phyloP scores from a whole-genome alignment of 352 stramenopile genomes.

The Phytopythium cucurbitacearum region DNA sequence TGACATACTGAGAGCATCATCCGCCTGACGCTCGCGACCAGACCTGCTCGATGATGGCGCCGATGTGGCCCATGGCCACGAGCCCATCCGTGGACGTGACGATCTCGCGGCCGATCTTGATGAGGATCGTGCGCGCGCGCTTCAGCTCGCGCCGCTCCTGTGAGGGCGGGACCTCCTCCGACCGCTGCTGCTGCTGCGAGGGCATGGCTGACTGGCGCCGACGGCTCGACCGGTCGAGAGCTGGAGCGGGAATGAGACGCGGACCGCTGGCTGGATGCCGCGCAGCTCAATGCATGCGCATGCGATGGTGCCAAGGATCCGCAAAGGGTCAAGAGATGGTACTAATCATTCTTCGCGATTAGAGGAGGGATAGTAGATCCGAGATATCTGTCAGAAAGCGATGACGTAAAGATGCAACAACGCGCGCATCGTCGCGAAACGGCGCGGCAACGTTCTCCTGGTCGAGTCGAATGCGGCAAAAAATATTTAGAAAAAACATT shows the following conservation, averaged over 20 bases:
- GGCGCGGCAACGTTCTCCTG: conserved; percentile 1
- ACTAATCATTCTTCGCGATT: too few species aligned
- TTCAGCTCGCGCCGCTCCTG: conserved; percentile 36
- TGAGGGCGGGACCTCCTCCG: conserved; percentile 2
- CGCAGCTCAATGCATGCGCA: too few species aligned
- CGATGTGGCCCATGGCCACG: conserved; percentile 82
- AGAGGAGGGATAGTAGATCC: too few species aligned
- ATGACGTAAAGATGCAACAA: too few species aligned
- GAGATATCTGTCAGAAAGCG: too few species aligned
- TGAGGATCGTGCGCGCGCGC: conserved; percentile 65
- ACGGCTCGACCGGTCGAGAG: not conserved
- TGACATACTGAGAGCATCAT: not conserved
- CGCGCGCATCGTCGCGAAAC: not conserved
- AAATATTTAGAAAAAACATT: too few species aligned
- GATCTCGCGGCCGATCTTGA: conserved; percentile 87
- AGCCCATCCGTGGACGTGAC: conserved; percentile 75
- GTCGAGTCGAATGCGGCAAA: not conserved
- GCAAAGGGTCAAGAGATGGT: too few species aligned
- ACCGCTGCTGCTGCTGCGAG: not conserved
- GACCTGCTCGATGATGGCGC: conserved; percentile 74
- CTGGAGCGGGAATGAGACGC: not conserved
- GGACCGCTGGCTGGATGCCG: too few species aligned
- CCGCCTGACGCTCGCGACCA: not conserved
- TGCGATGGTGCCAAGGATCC: too few species aligned
- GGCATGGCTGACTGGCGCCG: not conserved